A percentile compares a stretch with the other conserved stretches of the same genome.
Conservation (phyloP, 23 red algal genomes). For the Pyropia yezoensis region DNA sequence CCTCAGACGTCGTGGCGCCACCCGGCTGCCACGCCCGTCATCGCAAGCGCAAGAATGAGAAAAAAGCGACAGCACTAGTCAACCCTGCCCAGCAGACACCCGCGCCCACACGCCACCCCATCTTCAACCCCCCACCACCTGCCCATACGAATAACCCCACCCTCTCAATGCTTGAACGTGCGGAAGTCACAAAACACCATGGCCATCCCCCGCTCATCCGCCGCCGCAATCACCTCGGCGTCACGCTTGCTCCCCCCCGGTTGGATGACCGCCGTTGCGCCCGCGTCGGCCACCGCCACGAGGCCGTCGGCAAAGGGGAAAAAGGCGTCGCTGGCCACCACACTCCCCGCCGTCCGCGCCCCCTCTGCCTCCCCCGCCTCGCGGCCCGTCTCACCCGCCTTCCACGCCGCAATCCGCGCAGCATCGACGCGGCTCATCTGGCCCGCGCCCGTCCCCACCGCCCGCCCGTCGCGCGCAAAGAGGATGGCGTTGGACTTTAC, state of each 20-base stretch:
- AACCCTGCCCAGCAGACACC: no score
- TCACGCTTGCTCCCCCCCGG: slow-evolving; percentile 97
- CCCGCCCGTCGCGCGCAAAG: slow-evolving; percentile 64
- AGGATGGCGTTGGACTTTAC: slow-evolving; percentile 99
- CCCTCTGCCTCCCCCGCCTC: slow-evolving; percentile 59
- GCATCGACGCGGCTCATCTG: slow-evolving; percentile 99
- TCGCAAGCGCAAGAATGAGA: no score
- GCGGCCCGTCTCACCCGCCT: slow-evolving; percentile 70
- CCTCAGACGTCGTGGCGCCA: no score
- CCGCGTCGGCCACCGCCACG: slow-evolving; percentile 67
- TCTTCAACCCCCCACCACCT: no score
- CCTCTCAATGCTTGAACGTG: slow-evolving; percentile 76
- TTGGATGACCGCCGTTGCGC: slow-evolving; percentile 91
- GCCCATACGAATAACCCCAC: background rate
- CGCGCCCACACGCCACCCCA: no score
- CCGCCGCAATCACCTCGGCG: slow-evolving; percentile 87
- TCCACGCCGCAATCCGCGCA: slow-evolving; percentile 87
- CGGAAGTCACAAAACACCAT: slow-evolving; percentile 95
- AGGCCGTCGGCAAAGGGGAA: slow-evolving; percentile 96
- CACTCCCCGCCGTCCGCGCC: slow-evolving; percentile 57
- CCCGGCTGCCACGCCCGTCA: no score
- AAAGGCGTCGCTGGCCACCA: slow-evolving; percentile 90
- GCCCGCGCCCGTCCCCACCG: slow-evolving; percentile 86
- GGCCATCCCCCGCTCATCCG: slow-evolving; percentile 68
- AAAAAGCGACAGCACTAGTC: no score